These are phyloP conservation scores for Colletotrichum australisinense DNA, from an alignment of 2,329 filamentous ascomycete species.

Conservation along the genomic window DNA sequence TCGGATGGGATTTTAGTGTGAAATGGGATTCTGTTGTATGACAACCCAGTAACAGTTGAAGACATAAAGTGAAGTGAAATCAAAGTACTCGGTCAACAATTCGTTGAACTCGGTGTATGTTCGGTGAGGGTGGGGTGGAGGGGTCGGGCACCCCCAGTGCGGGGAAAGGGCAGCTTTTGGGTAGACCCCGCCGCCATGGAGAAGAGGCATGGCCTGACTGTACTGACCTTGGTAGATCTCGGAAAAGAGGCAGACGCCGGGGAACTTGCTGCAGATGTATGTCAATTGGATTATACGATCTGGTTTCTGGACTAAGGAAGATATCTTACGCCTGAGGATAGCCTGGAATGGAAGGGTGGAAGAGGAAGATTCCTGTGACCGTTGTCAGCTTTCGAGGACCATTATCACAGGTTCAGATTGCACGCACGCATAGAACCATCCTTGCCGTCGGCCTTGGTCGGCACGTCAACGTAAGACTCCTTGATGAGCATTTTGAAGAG, in stretches of 20 bases:
- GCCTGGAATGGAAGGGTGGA: slow-evolving; percentile 85
- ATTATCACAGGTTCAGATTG: neutral
- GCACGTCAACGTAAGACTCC: slow-evolving; percentile 63
- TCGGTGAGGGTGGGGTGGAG: slow-evolving; percentile 10
- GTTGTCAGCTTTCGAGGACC: too few species aligned
- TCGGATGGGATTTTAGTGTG: neutral
- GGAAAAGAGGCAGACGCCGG: slow-evolving; percentile 88
- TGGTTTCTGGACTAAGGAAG: too few species aligned
- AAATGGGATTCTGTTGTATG: neutral
- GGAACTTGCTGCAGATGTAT: slow-evolving; percentile 68
- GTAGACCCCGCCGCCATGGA: slow-evolving; percentile 13
- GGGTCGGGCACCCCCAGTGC: slow-evolving; percentile 15
- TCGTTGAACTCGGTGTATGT: slow-evolving; percentile 1
- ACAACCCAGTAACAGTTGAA: neutral
- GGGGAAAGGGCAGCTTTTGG: slow-evolving; percentile 1
- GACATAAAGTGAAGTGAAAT: neutral
- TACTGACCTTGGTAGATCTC: slow-evolving; percentile 94
- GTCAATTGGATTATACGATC: neutral
- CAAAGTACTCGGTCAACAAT: neutral
- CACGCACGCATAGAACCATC: slow-evolving; percentile 63
- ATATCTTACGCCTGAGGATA: slow-evolving; percentile 82
- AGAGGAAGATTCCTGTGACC: slow-evolving; percentile 82
- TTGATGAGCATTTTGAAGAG: slow-evolving; percentile 61
- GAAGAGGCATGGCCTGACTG: slow-evolving; percentile 34
- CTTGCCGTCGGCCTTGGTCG: slow-evolving; percentile 63